Evolutionary conservation across 2,329 filamentous ascomycete species (phyloP).

Genomic region (Fusarium fracticaudum): DNA sequence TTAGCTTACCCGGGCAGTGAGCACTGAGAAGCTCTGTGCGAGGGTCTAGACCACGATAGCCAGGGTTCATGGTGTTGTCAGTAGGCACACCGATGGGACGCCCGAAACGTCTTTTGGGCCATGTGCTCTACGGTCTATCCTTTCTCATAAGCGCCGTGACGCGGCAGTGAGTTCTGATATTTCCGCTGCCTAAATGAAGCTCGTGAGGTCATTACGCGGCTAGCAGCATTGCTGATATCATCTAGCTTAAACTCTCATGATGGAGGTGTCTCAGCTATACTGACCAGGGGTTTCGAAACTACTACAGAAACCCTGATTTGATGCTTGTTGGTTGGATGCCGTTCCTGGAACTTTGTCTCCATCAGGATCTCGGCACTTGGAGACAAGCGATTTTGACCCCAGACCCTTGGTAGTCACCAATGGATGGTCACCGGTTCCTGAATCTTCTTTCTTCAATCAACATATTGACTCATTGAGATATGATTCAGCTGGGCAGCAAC

Average conservation of each 20-base stretch:
- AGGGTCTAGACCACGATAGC: constrained; percentile 24
- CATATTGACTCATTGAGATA: background rate
- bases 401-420: background rate
- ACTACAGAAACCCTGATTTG: constrained; percentile 11
- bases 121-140: background rate
- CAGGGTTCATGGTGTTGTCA: constrained; percentile 7
- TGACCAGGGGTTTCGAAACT: constrained; percentile 6
- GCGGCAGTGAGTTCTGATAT: background rate
- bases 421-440: background rate
- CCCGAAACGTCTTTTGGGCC: background rate
- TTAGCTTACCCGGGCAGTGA: constrained; percentile 11
- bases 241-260: constrained; percentile 1
- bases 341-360: constrained; percentile 13
- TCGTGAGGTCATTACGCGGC: constrained; percentile 25
- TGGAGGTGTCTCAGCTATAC: constrained; percentile 3
- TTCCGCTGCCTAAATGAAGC: background rate
- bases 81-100: constrained; percentile 1
- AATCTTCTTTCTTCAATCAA: background rate
- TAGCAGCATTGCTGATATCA: constrained; percentile 8
- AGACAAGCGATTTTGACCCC: background rate
- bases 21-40: background rate
- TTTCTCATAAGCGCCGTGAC: constrained; percentile 15
- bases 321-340: background rate
- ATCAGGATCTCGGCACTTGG: constrained; percentile 24
- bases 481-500: background rate